Conservation (phyloP, 2,329 filamentous ascomycete genomes). For the Aspergillus quadricinctus region DNA sequence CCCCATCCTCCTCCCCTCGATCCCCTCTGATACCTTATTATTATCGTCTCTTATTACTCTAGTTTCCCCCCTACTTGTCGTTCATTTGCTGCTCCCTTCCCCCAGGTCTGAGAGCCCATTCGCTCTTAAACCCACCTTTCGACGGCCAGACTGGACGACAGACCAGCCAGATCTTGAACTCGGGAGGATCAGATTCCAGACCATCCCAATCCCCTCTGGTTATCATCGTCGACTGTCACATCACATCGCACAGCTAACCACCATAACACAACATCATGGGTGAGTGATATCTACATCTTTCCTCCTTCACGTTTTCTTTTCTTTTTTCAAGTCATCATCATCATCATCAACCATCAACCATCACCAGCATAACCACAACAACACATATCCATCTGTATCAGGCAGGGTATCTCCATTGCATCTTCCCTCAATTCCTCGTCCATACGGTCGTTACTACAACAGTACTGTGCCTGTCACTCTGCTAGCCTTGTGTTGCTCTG, state of each 20-base stretch:
- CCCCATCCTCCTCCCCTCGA: not conserved
- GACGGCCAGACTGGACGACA: not conserved
- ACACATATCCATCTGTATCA: not conserved
- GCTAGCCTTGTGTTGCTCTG: constrained; percentile 7
- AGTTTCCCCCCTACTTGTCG: not conserved
- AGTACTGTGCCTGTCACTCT: constrained; percentile 1
- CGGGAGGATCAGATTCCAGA: constrained; percentile 1
- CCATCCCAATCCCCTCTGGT: constrained; percentile 7
- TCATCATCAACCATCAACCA: not conserved
- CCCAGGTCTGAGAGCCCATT: not conserved
- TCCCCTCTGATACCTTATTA: not conserved
- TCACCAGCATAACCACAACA: constrained; percentile 1
- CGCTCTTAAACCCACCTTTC: not conserved
- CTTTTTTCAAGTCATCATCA: constrained; percentile 13
- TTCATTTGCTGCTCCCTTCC: not conserved
- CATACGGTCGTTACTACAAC: not conserved
- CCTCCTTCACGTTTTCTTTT: constrained; percentile 1
- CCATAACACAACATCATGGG: constrained; percentile 11
- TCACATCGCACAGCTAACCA: constrained; percentile 1
- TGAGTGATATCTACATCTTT: constrained; percentile 10
- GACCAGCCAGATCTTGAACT: not conserved
- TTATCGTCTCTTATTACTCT: not conserved
- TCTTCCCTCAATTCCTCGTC: not conserved
- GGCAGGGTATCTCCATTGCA: not conserved
- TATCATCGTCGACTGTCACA: constrained; percentile 6